Percentiles rank a stretch among this genome's conserved stretches.
Conservation (phyloP, 768 basidiomycete genomes). For the Pisolithus albus region DNA sequence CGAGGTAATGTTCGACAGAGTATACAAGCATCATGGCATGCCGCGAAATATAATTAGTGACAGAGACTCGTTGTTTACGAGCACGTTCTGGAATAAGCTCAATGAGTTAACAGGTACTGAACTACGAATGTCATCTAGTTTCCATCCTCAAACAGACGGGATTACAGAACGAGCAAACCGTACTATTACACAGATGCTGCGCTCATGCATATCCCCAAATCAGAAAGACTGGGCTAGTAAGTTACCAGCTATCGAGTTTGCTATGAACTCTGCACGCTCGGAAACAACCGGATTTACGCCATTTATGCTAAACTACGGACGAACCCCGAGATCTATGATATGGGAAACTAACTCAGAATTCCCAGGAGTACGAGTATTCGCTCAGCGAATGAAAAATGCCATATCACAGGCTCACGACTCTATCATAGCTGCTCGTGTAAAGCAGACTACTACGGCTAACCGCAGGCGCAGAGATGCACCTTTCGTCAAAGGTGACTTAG, state of each 20-base stretch:
- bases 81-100: conserved; percentile 24
- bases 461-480: conserved; percentile 8
- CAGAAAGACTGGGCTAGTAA: conserved; percentile 26
- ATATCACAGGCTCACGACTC: conserved; percentile 22
- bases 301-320: conserved; percentile 30
- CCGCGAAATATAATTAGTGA: conserved; percentile 22
- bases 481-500: conserved; percentile 23
- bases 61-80: conserved; percentile 26
- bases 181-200: conserved; percentile 27
- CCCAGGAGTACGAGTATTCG: conserved; percentile 22
- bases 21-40: conserved; percentile 28
- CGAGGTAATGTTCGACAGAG: conserved; percentile 17
- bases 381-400: conserved; percentile 15
- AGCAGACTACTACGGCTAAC: conserved; percentile 23
- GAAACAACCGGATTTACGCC: conserved; percentile 31
- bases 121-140: conserved; percentile 12
- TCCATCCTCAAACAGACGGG: conserved; percentile 35
- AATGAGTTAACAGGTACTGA: conserved; percentile 12
- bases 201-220: conserved; percentile 14
- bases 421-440: conserved; percentile 20
- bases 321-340: conserved; percentile 25
- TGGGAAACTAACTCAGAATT: conserved; percentile 21
- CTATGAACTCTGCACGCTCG: conserved; percentile 29
- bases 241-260: conserved; percentile 31
- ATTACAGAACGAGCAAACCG: conserved; percentile 28